These are phyloP conservation scores for Microstegium vimineum DNA, from an alignment of 176 grass and related monocot genomes.

Conservation along the genomic window DNA sequence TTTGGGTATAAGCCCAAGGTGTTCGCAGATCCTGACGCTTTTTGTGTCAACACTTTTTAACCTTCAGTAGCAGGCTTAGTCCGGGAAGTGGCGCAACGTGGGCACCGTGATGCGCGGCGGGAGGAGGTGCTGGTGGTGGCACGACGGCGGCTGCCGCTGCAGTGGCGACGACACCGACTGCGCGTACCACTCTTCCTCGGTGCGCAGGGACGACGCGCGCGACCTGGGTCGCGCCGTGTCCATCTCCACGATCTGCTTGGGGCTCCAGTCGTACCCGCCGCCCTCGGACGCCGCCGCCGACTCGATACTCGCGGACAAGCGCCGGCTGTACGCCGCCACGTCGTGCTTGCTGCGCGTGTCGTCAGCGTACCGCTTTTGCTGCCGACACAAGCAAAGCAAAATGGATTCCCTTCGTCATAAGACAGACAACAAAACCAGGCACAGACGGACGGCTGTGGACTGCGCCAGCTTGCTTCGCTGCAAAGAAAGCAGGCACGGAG, in stretches of 20 bases:
- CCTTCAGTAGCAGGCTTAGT: too few species aligned
- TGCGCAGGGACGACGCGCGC: slow-evolving; percentile 64
- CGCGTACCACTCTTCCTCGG: slow-evolving; percentile 26
- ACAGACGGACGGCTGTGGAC: neutral
- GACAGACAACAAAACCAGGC: neutral
- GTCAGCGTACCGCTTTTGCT: slow-evolving; percentile 78
- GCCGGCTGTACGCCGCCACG: slow-evolving; percentile 57
- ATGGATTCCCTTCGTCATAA: neutral
- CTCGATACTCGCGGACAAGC: slow-evolving; percentile 74
- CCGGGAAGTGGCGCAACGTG: slow-evolving; percentile 42
- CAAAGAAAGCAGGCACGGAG: neutral
- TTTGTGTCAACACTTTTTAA: too few species aligned
- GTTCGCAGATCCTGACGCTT: too few species aligned
- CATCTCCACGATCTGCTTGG: slow-evolving; percentile 96
- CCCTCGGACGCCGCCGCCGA: slow-evolving; percentile 48
- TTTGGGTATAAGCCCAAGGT: too few species aligned
- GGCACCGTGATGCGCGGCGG: slow-evolving; percentile 52
- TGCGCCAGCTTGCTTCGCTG: neutral
- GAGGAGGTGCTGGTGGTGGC: neutral
- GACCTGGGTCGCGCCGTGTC: slow-evolving; percentile 68
- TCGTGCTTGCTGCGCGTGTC: slow-evolving; percentile 70
- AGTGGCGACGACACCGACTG: slow-evolving; percentile 54
- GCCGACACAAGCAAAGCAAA: neutral
- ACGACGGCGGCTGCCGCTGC: slow-evolving; percentile 27
- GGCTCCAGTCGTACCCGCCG: slow-evolving; percentile 67